Percentiles rank a stretch among this genome's conserved stretches.
Evolutionary conservation across 2,329 filamentous ascomycete genomes (phyloP).

Genomic region (Cladosporium sp.): DNA sequence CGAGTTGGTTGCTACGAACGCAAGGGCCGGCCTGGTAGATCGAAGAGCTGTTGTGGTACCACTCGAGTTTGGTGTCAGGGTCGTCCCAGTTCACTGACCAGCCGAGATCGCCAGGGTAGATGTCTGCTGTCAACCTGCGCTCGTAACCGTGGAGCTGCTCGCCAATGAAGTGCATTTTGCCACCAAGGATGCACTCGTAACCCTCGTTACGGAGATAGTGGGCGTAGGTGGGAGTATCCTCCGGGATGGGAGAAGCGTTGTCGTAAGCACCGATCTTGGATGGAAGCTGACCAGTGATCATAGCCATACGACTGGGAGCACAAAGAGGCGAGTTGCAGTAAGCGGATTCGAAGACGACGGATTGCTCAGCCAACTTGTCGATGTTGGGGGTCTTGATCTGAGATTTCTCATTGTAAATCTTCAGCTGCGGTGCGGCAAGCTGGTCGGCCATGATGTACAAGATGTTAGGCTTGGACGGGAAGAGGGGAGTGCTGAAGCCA

Average conservation of each 20-base stretch:
- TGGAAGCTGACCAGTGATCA: slow-evolving; percentile 89
- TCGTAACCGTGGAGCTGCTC: slow-evolving; percentile 95
- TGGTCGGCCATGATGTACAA: slow-evolving; percentile 98
- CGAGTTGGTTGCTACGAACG: slow-evolving; percentile 89
- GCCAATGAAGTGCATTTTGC: slow-evolving; percentile 97
- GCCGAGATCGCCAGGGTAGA: slow-evolving; percentile 91
- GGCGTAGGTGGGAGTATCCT: slow-evolving; percentile 86
- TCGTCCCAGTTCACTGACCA: slow-evolving; percentile 97
- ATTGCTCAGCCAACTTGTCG: slow-evolving; percentile 75
- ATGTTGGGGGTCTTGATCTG: slow-evolving; percentile 92
- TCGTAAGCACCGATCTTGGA: slow-evolving; percentile 92
- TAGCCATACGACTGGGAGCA: slow-evolving; percentile 88
- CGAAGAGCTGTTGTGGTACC: slow-evolving; percentile 95
- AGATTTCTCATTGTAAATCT: slow-evolving; percentile 86
- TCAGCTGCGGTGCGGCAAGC: slow-evolving; percentile 84
- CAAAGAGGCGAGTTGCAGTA: slow-evolving; percentile 94
- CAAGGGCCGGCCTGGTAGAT: slow-evolving; percentile 88
- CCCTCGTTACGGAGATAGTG: slow-evolving; percentile 84
- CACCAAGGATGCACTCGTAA: slow-evolving; percentile 87
- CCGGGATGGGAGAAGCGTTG: slow-evolving; percentile 81
- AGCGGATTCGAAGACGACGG: slow-evolving; percentile 89
- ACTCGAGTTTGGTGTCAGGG: slow-evolving; percentile 79
- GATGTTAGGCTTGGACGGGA: slow-evolving; percentile 66
- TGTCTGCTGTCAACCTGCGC: slow-evolving; percentile 88
- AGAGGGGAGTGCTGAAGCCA: slow-evolving; percentile 43